These are phyloP conservation scores for Aureobasidium sp. DNA, from an alignment of 2,329 filamentous ascomycete genomes.

Conservation along the genomic window DNA sequence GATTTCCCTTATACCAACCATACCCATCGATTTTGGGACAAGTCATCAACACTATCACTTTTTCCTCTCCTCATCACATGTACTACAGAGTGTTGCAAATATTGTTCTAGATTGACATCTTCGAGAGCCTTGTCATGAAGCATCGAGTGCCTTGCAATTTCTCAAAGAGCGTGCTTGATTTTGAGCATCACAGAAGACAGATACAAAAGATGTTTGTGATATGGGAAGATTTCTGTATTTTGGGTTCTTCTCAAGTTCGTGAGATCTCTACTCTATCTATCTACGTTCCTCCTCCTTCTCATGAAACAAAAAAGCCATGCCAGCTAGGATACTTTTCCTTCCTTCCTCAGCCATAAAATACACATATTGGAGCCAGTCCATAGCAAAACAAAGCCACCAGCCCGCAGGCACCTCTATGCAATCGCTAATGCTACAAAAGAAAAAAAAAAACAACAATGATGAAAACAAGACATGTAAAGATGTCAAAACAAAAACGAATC, in stretches of 20 bases:
- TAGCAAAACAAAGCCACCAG: not conserved
- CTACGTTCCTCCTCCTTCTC: not conserved
- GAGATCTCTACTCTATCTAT: slow-evolving; percentile 6
- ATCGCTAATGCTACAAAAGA: not conserved
- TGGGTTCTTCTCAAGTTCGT: not conserved
- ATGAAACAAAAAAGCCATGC: not conserved
- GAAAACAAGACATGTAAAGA: not conserved
- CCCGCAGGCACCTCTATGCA: not conserved
- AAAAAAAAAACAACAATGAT: not conserved
- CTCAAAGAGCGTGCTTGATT: not conserved
- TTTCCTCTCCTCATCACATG: too few relatives aligned
- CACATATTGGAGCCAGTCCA: not conserved
- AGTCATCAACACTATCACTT: too few relatives aligned
- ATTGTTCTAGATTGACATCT: not conserved
- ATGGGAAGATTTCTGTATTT: not conserved
- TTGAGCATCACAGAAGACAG: not conserved
- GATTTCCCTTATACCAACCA: not conserved
- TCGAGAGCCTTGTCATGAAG: too few relatives aligned
- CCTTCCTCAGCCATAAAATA: not conserved
- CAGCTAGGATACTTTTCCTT: not conserved
- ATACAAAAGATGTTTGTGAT: not conserved
- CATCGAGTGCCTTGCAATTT: not conserved
- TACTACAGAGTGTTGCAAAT: too few relatives aligned
- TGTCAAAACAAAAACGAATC: not conserved
- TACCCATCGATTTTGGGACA: not conserved